Evolutionary conservation across 208 protist genomes (phyloP), one percentile per base, ranked within the genome.

Genomic region (Trypanosoma theileri): DNA sequence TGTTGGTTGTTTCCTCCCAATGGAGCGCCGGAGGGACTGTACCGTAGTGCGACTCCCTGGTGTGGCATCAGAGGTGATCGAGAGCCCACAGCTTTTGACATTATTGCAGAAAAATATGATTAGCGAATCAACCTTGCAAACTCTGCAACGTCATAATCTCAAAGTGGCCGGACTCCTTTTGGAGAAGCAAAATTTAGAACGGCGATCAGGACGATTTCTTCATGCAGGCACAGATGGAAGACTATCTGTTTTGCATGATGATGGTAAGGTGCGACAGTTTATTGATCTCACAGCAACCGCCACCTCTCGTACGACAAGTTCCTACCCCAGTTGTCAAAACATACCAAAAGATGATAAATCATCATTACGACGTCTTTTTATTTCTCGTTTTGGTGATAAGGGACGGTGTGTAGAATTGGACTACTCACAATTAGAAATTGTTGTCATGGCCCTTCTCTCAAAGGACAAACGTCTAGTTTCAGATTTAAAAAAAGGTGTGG

Each of bases 391-490:
- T 63, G 91, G 91, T n/a, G 63, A 62, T 6, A 64, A 88, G 53
- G 91, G 91, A 16, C 80, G 86, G 17, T 91, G 81, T 53, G 73
- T 96, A 17, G 91, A 96, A 75, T 61, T 94, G n/a, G 91, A 96
- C 75, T 96, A 94, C 79, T 85, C 91, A n/a, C 91, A 96, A 74
- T 69, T 96, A 13, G 88, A 96, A 61, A 93, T 96, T 60, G 79
- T 91, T 11, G 82, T 96, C 13, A 66, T 94, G 71, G 91, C 88
- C 11, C 76, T 91, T 12, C 66, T 96, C 31, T 94, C 82, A 70
- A 67, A 77, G 22, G 91, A 96, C 70, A 42, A 75, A 17, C 71
- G 84, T 35, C 77, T 96, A 6, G 77, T 80, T 19, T 66, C 68
- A 8, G 87, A 94, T 68, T 62, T 96, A 40, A 84, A 84, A 45